Base-by-base conservation (phyloP, 2,329 filamentous ascomycete species). In the Chaetomiaceae sp. region DNA sequence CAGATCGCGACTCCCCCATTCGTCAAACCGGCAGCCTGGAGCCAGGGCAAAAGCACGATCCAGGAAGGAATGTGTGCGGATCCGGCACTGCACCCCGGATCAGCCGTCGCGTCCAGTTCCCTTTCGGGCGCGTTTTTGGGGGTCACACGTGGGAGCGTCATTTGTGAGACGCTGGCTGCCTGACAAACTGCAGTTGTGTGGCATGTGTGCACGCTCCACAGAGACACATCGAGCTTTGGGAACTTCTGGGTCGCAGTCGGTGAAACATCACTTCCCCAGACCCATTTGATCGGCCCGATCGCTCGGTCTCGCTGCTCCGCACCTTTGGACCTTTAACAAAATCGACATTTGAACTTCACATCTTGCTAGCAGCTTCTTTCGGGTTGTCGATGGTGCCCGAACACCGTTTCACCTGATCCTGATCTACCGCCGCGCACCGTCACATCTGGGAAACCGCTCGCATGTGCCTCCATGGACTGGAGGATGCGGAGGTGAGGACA, bases 121-220 rank as follows among this genome's bases (percentile, higher is more conserved):
- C 27, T 31, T 27, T 27, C 14, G 8, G 27, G 3, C 3, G 27
- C 27, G 27, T 12, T 31, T 31, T 27, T 27, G 14, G 17, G n/a
- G 31, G 4, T 20, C 27, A 17, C 51, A 45, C 34, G 46, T 49
- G 51, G n/a, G 33, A 40, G 25, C 17, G 42, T 54, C 52, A 54
- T 50, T 34, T 50, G 46, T 8, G n/a, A 11, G 29, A 22, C 12
- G 3, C 8, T 22, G 9, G 37, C 17, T 47, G 51, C 37, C 38
- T 47, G 43, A 34, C 25, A 38, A n/a, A 17, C 3, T 38, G 45
- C 33, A n/a, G 12, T n/a, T n/a, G n/a, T n/a, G n/a, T n/a, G n/a
- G n/a, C n/a, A n/a, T 19, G 33, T 36, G 33, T 40, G 22, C 19
- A 11, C 12, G 38, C 3, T 23, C 23, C 19, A 7, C 19, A 19